Conservation (phyloP, 768 basidiomycete species). For the Tylopilus plumbeoviolaceoides region DNA sequence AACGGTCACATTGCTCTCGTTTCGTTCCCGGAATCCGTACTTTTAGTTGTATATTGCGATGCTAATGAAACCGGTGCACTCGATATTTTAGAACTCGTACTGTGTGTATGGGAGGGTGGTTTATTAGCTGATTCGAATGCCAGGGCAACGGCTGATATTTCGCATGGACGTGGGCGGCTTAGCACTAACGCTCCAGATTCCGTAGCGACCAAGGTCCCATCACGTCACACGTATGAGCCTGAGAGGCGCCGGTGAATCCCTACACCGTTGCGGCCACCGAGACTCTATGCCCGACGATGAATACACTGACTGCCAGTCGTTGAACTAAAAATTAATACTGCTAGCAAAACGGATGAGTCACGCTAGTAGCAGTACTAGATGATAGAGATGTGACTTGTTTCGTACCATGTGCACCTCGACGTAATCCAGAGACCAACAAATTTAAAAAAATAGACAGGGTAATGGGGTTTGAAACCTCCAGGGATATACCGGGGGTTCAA, state of each 20-base stretch:
- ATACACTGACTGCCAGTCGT: background rate
- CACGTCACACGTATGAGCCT: too few species aligned
- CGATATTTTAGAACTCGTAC: background rate
- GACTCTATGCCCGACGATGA: background rate
- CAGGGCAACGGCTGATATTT: too few species aligned
- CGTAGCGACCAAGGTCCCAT: too few species aligned
- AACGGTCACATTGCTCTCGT: background rate
- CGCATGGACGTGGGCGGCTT: too few species aligned
- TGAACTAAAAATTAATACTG: background rate
- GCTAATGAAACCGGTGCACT: conserved; percentile 7
- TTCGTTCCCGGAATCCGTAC: too few species aligned
- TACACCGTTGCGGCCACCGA: too few species aligned
- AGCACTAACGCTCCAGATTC: too few species aligned
- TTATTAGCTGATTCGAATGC: too few species aligned
- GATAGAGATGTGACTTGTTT: background rate
- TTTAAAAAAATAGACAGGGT: conserved; percentile 2
- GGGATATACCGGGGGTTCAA: conserved; percentile 11
- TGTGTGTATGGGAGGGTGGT: too few species aligned
- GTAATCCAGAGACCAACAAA: background rate
- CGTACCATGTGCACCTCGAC: background rate
- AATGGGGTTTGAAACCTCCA: conserved; percentile 4
- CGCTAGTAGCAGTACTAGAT: too few species aligned
- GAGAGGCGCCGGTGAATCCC: too few species aligned
- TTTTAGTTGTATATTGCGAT: conserved; percentile 11
- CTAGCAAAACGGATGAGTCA: background rate